These are phyloP conservation scores for Kickxella alabastrina DNA, from an alignment of 192 early-diverging fungal genomes.

Conservation along the genomic window DNA sequence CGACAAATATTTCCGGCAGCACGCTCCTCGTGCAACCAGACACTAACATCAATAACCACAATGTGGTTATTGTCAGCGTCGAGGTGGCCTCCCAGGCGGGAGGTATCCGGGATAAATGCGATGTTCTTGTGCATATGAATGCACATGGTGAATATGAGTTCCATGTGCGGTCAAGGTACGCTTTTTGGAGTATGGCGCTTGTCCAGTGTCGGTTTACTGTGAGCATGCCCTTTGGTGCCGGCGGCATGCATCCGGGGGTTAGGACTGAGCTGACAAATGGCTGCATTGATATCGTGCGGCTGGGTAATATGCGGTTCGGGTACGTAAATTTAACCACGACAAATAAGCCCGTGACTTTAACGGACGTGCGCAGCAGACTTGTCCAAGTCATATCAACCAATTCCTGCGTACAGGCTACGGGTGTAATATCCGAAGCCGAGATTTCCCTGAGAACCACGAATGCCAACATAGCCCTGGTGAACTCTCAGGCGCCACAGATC, in stretches of 20 bases:
- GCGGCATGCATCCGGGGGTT: conserved; percentile 20
- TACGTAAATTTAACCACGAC: conserved; percentile 11
- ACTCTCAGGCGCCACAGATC: not conserved
- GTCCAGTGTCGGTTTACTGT: conserved; percentile 18
- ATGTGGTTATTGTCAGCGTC: conserved; percentile 12
- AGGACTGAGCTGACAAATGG: conserved; percentile 14
- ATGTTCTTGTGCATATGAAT: conserved; percentile 10
- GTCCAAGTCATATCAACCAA: conserved; percentile 7
- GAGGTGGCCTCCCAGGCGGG: conserved; percentile 11
- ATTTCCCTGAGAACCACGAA: conserved; percentile 9
- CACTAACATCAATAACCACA: conserved; percentile 10
- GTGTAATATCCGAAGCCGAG: not conserved
- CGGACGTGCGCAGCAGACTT: not conserved
- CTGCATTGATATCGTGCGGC: conserved; percentile 8
- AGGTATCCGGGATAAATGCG: conserved; percentile 10
- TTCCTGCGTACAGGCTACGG: conserved; percentile 4
- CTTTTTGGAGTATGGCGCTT: conserved; percentile 18
- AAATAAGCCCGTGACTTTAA: conserved; percentile 8
- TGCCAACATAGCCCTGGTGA: conserved; percentile 12
- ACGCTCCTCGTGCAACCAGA: conserved; percentile 25
- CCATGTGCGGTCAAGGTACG: conserved; percentile 16
- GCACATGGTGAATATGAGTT: conserved; percentile 30
- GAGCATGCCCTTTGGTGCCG: conserved; percentile 8
- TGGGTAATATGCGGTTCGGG: conserved; percentile 20
- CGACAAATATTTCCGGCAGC: conserved; percentile 10